Evolutionary conservation across 306 rosid genomes (phyloP).

Genomic region (Senna tora): DNA sequence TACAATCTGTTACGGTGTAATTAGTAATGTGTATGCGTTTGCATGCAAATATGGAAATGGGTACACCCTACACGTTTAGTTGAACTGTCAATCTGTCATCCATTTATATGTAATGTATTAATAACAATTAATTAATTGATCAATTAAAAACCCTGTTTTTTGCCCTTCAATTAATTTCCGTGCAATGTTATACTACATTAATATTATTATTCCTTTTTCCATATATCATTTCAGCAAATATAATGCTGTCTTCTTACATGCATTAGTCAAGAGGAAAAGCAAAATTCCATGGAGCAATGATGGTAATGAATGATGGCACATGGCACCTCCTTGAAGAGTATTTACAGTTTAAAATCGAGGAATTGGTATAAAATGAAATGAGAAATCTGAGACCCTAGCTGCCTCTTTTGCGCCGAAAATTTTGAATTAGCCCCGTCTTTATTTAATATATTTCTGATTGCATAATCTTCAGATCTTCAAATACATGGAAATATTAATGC

Average conservation of each 20-base stretch:
- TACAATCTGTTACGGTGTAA: conserved; percentile 26
- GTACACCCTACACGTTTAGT: conserved; percentile 9
- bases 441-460: no score
- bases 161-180: neutral
- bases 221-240: neutral
- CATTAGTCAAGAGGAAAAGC: neutral
- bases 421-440: no score
- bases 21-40: neutral
- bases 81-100: no score
- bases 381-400: no score
- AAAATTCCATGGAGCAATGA: neutral
- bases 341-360: no score
- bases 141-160: neutral
- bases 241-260: neutral
- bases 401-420: no score
- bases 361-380: no score
- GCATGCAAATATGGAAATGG: neutral
- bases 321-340: no score
- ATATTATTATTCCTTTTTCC: no score
- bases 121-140: neutral
- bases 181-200: neutral
- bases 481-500: no score
- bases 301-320: neutral
- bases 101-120: no score
- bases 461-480: no score